Evolutionary conservation across 1,284 basidiomycete genomes (phyloP), one percentile per base, ranked within the genome.

Genomic region (Chondrostereum purpureum): DNA sequence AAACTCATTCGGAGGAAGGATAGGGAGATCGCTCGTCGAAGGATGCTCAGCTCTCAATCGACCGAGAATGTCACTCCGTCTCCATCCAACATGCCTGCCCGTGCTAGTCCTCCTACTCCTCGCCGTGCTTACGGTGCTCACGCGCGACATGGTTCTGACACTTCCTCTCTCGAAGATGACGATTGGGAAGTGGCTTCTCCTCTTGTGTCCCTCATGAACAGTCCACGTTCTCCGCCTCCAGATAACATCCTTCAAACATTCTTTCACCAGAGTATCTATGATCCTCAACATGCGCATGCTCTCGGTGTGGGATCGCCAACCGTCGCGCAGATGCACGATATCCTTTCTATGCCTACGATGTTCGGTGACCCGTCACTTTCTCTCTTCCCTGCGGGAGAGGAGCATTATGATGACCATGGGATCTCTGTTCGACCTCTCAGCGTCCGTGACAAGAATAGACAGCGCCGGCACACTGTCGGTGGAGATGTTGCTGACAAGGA

Each of bases 261-360:
- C 64, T 87, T 92, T 63, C 72, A 83, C 46, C 86, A 92, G 62
- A 82, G 93, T 42, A 83, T 83, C 5, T 80, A 88, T 35, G 86
- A 89, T 55, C 75, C 77, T 39, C 80, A 92, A 68, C 79, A 83
- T 54, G 63, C 67, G 27, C 51, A 52, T 40, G 45, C 56, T 39
- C 39, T 56, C 5, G 17, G 13, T 13, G 31, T 43, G 23, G 24
- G 43, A 20, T 53, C 52, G n/a, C 52, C 52, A 3, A 53, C 45
- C 36, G 45, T 51, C 3, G 46, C 48, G n/a, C 36, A 49, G 37
- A 51, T 53, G 39, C 42, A 48, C 39, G 50, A 53, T 21, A 49
- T 53, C 14, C 43, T 51, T 2, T 40, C 31, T 13, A 39, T 43
- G 19, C 17, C 40, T 11, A 39, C 42, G 5, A 45, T 51, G 48